These are phyloP conservation scores for Fragilaria radians DNA, from an alignment of 108 stramenopile genomes.

Conservation along the genomic window DNA sequence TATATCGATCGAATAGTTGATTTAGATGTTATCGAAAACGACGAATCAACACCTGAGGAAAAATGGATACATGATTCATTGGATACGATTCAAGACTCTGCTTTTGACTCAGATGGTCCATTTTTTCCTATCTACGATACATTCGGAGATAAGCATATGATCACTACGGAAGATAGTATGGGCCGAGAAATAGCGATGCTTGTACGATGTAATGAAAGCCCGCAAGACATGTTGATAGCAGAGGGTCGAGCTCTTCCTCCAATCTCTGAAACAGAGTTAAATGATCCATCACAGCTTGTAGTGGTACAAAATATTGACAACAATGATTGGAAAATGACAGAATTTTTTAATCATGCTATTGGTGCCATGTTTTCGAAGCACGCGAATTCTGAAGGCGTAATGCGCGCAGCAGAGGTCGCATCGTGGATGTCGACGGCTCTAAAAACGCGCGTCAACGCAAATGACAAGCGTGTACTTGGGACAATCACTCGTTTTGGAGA, in stretches of 20 bases:
- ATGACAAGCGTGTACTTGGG: constrained; percentile 42
- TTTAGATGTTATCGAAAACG: background rate
- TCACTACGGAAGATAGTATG: constrained; percentile 26
- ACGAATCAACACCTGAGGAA: constrained; percentile 27
- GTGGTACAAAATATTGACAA: constrained; percentile 8
- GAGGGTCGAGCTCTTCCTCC: constrained; percentile 55
- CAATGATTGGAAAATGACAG: constrained; percentile 25
- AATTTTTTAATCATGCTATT: constrained; percentile 48
- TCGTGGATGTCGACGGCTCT: constrained; percentile 57
- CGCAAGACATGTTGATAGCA: constrained; percentile 43
- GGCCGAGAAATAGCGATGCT: constrained; percentile 62
- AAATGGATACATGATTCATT: constrained; percentile 21
- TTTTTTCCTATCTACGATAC: constrained; percentile 23
- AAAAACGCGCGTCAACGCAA: constrained; percentile 32
- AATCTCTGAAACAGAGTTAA: constrained; percentile 41
- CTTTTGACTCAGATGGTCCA: constrained; percentile 9
- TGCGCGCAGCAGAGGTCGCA: constrained; percentile 33
- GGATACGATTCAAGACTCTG: constrained; percentile 28
- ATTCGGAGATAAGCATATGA: constrained; percentile 5
- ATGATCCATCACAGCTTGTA: constrained; percentile 39
- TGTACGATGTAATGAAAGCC: constrained; percentile 66
- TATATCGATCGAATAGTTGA: constrained; percentile 7
- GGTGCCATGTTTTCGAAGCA: constrained; percentile 51
- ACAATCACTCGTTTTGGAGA: constrained; percentile 39
- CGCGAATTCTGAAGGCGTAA: constrained; percentile 19